These are phyloP conservation scores for Nothophytophthora sp. DNA, from an alignment of 352 stramenopile genomes.

Conservation along the genomic window DNA sequence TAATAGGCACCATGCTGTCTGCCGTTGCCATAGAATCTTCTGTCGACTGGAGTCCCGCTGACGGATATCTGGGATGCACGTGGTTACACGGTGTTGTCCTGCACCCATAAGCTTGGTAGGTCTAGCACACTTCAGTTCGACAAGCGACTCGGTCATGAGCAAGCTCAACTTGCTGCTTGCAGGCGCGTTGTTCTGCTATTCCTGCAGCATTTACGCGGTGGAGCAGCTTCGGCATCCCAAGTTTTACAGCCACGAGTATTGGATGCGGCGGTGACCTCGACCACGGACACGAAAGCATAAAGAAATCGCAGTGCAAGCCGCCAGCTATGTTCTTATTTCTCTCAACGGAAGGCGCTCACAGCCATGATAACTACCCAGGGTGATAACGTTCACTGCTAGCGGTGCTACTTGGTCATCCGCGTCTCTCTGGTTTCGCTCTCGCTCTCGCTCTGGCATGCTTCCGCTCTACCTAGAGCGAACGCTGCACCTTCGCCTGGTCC, in stretches of 20 bases:
- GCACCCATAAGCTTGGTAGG: conserved; percentile 58
- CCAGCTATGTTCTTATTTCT: too few species aligned
- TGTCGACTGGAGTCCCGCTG: conserved; percentile 28
- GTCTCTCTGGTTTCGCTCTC: conserved; percentile 1
- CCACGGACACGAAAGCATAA: not conserved
- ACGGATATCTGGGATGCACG: conserved; percentile 44
- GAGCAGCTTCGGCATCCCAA: conserved; percentile 53
- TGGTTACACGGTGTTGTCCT: conserved; percentile 45
- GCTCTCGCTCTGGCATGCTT: too few species aligned
- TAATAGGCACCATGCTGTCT: not conserved
- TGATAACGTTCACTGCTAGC: too few species aligned
- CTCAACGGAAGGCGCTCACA: too few species aligned
- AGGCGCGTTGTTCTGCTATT: conserved; percentile 59
- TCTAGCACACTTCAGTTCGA: not conserved
- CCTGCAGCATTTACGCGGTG: conserved; percentile 45
- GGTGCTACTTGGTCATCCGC: conserved; percentile 1
- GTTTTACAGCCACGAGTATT: conserved; percentile 61
- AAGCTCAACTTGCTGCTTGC: not conserved
- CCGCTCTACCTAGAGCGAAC: conserved; percentile 33
- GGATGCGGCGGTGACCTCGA: conserved; percentile 30
- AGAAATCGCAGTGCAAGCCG: too few species aligned
- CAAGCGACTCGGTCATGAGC: not conserved
- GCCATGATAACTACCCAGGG: conserved; percentile 9
- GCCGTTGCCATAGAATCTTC: conserved; percentile 28
- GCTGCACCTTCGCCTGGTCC: conserved; percentile 82